Percentiles rank a stretch among this genome's conserved stretches.
Evolutionary conservation across 140 eudicot species (phyloP).

Genomic region (Bidens hawaiensis): DNA sequence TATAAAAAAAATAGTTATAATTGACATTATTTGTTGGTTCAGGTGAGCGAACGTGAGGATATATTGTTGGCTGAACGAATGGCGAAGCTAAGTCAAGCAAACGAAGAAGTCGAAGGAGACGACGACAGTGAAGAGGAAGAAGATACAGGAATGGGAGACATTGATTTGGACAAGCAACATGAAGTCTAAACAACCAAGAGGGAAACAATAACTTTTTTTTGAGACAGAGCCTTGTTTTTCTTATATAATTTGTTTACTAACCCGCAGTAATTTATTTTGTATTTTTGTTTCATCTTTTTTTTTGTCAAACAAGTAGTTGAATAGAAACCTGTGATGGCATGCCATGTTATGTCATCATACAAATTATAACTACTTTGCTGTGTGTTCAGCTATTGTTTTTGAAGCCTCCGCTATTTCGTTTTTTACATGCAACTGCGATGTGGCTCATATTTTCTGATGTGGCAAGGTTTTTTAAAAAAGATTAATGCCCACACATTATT

Average conservation of each 20-base stretch:
- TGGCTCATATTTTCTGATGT: no score
- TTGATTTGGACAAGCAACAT: slow-evolving; percentile 56
- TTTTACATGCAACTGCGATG: not conserved
- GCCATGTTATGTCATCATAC: slow-evolving; percentile 17
- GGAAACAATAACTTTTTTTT: slow-evolving; percentile 11
- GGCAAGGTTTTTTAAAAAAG: not conserved
- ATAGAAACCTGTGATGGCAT: slow-evolving; percentile 20
- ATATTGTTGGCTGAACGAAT: slow-evolving; percentile 67
- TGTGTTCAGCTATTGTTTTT: slow-evolving; percentile 20
- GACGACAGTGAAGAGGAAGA: slow-evolving; percentile 91
- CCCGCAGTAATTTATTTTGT: slow-evolving; percentile 10
- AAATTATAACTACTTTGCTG: not conserved
- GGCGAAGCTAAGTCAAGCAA: slow-evolving; percentile 62
- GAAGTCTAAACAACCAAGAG: slow-evolving; percentile 25
- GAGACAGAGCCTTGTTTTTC: slow-evolving; percentile 10
- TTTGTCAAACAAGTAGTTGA: slow-evolving; percentile 10
- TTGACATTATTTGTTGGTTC: slow-evolving; percentile 14
- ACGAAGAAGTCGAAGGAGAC: slow-evolving; percentile 79
- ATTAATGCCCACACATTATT: not conserved
- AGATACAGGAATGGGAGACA: slow-evolving; percentile 96
- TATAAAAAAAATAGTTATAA: not conserved
- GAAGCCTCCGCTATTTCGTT: not conserved
- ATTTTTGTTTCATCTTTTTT: no score
- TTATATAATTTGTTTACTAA: slow-evolving; percentile 18
- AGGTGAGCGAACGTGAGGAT: slow-evolving; percentile 97